phyloP scores from a whole-genome alignment of 1,284 basidiomycete genomes.

The Porphyrellus sp. region DNA sequence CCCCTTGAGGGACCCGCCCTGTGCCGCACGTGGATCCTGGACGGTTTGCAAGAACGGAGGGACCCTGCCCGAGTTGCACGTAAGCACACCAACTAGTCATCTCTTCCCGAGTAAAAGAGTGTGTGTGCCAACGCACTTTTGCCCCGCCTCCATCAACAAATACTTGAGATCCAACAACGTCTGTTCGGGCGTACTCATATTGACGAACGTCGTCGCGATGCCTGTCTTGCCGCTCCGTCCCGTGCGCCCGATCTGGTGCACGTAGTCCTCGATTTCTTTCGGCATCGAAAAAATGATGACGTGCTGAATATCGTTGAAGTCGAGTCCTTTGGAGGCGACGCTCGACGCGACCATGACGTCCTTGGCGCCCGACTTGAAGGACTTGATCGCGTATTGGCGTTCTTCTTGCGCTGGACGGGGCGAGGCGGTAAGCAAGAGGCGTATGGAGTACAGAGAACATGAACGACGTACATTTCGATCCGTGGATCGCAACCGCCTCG shows the following conservation, averaged over 20 bases:
- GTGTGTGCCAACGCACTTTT: slow-evolving; percentile 73
- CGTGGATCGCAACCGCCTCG: slow-evolving; percentile 98
- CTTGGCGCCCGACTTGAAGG: slow-evolving; percentile 95
- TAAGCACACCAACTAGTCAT: not conserved
- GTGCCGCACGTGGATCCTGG: slow-evolving; percentile 85
- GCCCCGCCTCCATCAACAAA: slow-evolving; percentile 94
- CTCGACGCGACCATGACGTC: slow-evolving; percentile 99
- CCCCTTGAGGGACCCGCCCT: slow-evolving; percentile 76
- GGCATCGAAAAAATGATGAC: slow-evolving; percentile 99
- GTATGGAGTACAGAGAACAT: no score
- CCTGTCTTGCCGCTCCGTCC: slow-evolving; percentile 97
- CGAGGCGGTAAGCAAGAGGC: not conserved
- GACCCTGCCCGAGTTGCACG: slow-evolving; percentile 54
- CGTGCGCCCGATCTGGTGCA: slow-evolving; percentile 98
- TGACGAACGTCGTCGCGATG: slow-evolving; percentile 99
- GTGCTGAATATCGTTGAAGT: slow-evolving; percentile 98
- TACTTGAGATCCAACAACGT: slow-evolving; percentile 97
- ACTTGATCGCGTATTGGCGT: slow-evolving; percentile 96
- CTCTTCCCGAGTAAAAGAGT: not conserved
- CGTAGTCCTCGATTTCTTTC: slow-evolving; percentile 98
- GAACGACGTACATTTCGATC: slow-evolving; percentile 77
- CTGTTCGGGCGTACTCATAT: slow-evolving; percentile 95
- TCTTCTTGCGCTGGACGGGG: slow-evolving; percentile 90
- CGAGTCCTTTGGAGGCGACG: slow-evolving; percentile 95
- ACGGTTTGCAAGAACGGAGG: slow-evolving; percentile 92